Conservation (phyloP, 2,329 filamentous ascomycete species). For the Penicillium brevicompactum region DNA sequence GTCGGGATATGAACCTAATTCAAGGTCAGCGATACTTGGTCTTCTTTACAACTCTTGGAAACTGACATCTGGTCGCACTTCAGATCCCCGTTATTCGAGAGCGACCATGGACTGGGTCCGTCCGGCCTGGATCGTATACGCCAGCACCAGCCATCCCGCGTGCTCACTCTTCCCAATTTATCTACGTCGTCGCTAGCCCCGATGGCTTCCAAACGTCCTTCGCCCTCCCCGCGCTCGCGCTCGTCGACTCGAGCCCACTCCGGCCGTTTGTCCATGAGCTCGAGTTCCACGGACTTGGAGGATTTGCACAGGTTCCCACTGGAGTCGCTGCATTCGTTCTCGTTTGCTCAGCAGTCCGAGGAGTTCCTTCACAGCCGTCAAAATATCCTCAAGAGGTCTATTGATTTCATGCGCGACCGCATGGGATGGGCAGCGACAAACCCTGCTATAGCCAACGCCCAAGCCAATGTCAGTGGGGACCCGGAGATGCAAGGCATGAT, state of each 20-base stretch:
- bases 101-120: constrained; percentile 81
- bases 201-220: constrained; percentile 64
- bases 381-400: constrained; percentile 86
- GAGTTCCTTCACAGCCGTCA: constrained; percentile 89
- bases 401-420: constrained; percentile 95
- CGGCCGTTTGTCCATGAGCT: constrained; percentile 60
- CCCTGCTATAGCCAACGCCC: constrained; percentile 76
- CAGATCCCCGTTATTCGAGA: constrained; percentile 83
- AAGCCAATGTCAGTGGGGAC: constrained; percentile 80
- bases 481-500: constrained; percentile 87
- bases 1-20: constrained; percentile 68
- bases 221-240: constrained; percentile 70
- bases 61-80: constrained; percentile 16
- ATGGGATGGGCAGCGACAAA: constrained; percentile 78
- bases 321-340: constrained; percentile 97
- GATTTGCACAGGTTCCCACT: constrained; percentile 91
- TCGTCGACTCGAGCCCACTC: constrained; percentile 58
- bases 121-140: constrained; percentile 92
- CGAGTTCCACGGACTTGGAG: constrained; percentile 73
- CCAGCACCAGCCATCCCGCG: constrained; percentile 72
- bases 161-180: constrained; percentile 64
- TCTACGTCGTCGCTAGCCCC: constrained; percentile 65
- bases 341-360: constrained; percentile 93
- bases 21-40: constrained; percentile 62
- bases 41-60: not conserved